Conservation (phyloP, 108 stramenopile species). For the Nitzschia palea region DNA sequence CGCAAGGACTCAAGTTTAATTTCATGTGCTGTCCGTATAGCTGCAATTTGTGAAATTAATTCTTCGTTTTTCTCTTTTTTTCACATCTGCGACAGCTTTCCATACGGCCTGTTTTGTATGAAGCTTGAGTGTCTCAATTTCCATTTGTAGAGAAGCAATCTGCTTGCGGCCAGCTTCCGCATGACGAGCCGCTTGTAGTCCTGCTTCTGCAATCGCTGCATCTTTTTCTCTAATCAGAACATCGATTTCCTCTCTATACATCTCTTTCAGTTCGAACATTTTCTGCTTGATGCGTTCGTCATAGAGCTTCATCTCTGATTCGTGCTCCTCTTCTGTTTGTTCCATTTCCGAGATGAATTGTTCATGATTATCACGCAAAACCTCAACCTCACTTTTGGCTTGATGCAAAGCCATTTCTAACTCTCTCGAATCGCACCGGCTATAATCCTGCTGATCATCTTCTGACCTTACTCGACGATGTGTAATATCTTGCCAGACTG, state of each 20-base stretch:
- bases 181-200: slow-evolving; percentile 22
- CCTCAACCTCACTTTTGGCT: slow-evolving; percentile 23
- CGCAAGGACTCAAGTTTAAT: slow-evolving; percentile 21
- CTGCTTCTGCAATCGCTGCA: slow-evolving; percentile 33
- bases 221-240: slow-evolving; percentile 29
- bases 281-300: slow-evolving; percentile 24
- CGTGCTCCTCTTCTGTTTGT: slow-evolving; percentile 37
- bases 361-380: slow-evolving; percentile 30
- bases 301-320: slow-evolving; percentile 32
- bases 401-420: slow-evolving; percentile 17
- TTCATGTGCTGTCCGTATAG: slow-evolving; percentile 23
- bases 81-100: slow-evolving; percentile 9
- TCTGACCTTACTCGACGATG: no score
- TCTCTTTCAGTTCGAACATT: slow-evolving; percentile 12
- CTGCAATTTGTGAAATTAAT: slow-evolving; percentile 7
- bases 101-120: neutral
- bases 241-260: slow-evolving; percentile 30
- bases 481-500: no score
- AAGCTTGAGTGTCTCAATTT: slow-evolving; percentile 17
- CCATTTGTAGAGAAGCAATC: neutral
- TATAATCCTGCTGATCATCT: slow-evolving; percentile 8
- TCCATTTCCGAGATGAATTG: slow-evolving; percentile 34
- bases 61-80: slow-evolving; percentile 15
- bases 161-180: slow-evolving; percentile 22
- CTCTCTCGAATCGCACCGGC: slow-evolving; percentile 10